Evolutionary conservation across 1,284 basidiomycete species (phyloP).

Genomic region (Cryptococcus sp.): DNA sequence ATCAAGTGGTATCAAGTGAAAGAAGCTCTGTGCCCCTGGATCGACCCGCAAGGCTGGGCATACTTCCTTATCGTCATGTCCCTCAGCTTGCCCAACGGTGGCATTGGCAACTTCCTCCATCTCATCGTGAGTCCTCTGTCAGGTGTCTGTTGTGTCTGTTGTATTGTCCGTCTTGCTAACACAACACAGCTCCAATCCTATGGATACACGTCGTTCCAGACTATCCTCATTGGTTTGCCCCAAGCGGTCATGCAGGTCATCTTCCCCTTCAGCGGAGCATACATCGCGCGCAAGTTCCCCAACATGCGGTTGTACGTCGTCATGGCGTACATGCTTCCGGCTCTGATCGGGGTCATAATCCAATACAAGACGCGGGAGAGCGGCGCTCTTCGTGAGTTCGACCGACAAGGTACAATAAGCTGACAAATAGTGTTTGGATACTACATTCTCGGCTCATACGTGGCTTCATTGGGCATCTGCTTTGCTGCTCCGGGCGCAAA

Average conservation of each 20-base stretch:
- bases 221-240: slow-evolving; percentile 41
- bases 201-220: slow-evolving; percentile 38
- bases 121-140: slow-evolving; percentile 18
- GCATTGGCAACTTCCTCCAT: slow-evolving; percentile 26
- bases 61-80: slow-evolving; percentile 26
- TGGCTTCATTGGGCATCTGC: slow-evolving; percentile 33
- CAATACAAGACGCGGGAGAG: slow-evolving; percentile 24
- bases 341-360: slow-evolving; percentile 27
- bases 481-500: slow-evolving; percentile 42
- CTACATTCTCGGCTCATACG: slow-evolving; percentile 42
- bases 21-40: slow-evolving; percentile 40
- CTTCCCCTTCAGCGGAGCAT: slow-evolving; percentile 34
- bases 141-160: background rate
- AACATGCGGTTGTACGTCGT: slow-evolving; percentile 27
- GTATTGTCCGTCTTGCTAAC: background rate
- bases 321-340: slow-evolving; percentile 32
- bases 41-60: slow-evolving; percentile 35
- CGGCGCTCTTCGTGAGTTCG: slow-evolving; percentile 33
- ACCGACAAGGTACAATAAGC: background rate
- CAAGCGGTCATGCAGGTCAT: slow-evolving; percentile 36
- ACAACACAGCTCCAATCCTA: slow-evolving; percentile 36
- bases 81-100: slow-evolving; percentile 38
- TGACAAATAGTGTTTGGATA: slow-evolving; percentile 33
- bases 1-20: slow-evolving; percentile 45
- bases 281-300: slow-evolving; percentile 31